These are phyloP conservation scores for Luffa acutangula DNA, from an alignment of 306 rosid species.

Conservation along the genomic window DNA sequence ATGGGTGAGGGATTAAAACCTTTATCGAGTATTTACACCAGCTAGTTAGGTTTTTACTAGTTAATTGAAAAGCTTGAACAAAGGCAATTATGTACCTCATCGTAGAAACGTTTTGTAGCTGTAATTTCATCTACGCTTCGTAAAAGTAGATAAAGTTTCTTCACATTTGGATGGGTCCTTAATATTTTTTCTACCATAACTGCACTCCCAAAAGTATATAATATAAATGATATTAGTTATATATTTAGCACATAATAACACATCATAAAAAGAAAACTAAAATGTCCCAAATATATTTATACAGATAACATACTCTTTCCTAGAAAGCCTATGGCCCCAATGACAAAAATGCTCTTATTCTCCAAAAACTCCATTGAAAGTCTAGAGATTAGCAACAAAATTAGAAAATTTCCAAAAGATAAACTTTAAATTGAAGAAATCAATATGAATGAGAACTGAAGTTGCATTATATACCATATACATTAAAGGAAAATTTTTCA, in stretches of 20 bases:
- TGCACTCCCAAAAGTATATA: slow-evolving; percentile 6
- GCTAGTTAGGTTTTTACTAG: too few species aligned
- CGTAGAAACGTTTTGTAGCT: slow-evolving; percentile 40
- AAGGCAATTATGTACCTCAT: too few species aligned
- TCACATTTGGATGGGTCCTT: slow-evolving; percentile 68
- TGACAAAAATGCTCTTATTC: neutral
- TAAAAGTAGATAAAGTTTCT: slow-evolving; percentile 64
- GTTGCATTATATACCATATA: neutral
- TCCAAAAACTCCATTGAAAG: neutral
- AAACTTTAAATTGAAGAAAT: neutral
- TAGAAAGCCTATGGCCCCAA: neutral
- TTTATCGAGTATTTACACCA: too few species aligned
- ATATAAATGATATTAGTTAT: neutral
- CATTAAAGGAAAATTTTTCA: too few species aligned
- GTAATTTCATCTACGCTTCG: slow-evolving; percentile 42
- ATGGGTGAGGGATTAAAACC: too few species aligned
- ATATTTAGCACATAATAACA: too few species aligned
- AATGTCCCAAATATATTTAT: neutral
- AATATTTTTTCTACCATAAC: slow-evolving; percentile 68
- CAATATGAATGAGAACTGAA: neutral
- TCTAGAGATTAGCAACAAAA: neutral
- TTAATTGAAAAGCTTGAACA: too few species aligned
- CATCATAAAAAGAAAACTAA: too few species aligned
- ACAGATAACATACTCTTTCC: neutral
- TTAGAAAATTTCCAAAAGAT: neutral